Base-by-base conservation (phyloP, 179 eudicot species). In the Camellia oleifera region DNA sequence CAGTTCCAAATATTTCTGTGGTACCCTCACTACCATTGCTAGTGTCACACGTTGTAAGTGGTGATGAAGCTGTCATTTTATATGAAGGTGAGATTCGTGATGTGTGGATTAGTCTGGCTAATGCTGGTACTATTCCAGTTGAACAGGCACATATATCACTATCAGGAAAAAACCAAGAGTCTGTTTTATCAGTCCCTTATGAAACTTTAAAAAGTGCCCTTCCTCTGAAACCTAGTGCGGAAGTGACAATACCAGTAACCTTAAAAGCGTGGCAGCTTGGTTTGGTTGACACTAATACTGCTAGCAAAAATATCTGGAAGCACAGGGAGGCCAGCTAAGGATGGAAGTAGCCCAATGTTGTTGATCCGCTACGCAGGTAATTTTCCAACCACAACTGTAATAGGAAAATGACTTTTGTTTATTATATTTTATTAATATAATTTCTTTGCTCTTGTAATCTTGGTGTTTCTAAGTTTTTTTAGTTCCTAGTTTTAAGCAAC, bases 41-140 rank as follows among this genome's bases (percentile, higher is more conserved):
- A 32, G 96, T 96, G 10, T 91, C 97, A 48, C 92, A 88, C 79
- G 86, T 92, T 73, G 92, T 92, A 42, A 96, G 99, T 9, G 98
- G 99, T 79, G 98, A 94, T 85, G 94, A n/a, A n/a, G 92, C 98
- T 67, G 87, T 90, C 50, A 94, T 92, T 60, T 84, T 96, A 50
- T 94, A 92, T 74, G 99, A 96, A 87, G 99, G 99, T 75, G 99
- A 96, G 83, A 94, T 92, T 75, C 91, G 92, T 75, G 97, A 96
- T 75, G 83, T 96, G 54, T 84, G 90, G 92, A 89, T 96, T 67
- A 91, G 92, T 84, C 83, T n/a, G 82, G 94, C 98, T 13, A 96
- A 96, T 90, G n/a, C n/a, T n/a, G 98, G 99, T 74, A 94, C 99
- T 44, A 94, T 96, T 81, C 90, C 97, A 65, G n/a, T 96, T 77